Evolutionary conservation across 805 yeast genomes (phyloP), one percentile per base, ranked within the genome.

Genomic region (Kregervanrija delftensis): DNA sequence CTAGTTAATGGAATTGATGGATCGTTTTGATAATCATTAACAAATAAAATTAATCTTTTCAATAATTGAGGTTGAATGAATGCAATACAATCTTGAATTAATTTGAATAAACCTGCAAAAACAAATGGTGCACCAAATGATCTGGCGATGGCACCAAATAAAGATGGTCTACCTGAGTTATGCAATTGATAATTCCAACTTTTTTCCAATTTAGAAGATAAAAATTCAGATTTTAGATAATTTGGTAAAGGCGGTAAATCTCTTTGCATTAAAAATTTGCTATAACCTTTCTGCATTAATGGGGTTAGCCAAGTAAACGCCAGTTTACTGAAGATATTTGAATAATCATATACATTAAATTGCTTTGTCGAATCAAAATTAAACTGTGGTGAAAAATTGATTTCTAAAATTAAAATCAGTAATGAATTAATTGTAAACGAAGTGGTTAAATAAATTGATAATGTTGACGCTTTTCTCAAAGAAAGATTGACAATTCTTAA

Each of bases 51-150:
- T 49, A 90, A 71, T 8, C 73, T 56, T 44, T 84, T 73, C 44
- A 91, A 67, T 28, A 90, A 64, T 56, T 87, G 96, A 0, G 98
- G 98, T 64, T 88, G 96, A n/a, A 75, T 72, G 58, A 86, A 88
- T 0, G 93, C 86, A 44, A 90, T 67, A n/a, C 74, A 51, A 67
- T 93, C 98, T 61, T 87, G 91, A 33, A 74, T 49, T 2, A 73
- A 71, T 57, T 88, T 88, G 69, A 83, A 88, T 5, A 74, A 44
- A 42, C 88, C 95, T 9, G 89, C 96, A 31, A 79, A 45, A 2
- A 78, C 32, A 53, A 85, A 85, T n/a, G 79, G 80, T 1, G 63
- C 61, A 32, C 96, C 96, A 66, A 86, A 90, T 1, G 95, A 79
- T 49, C 67, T 67, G n/a, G 73, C 53, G 28, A 93, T 52, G 0